Conservation (phyloP, 768 basidiomycete genomes). For the Amanita phalloides region DNA sequence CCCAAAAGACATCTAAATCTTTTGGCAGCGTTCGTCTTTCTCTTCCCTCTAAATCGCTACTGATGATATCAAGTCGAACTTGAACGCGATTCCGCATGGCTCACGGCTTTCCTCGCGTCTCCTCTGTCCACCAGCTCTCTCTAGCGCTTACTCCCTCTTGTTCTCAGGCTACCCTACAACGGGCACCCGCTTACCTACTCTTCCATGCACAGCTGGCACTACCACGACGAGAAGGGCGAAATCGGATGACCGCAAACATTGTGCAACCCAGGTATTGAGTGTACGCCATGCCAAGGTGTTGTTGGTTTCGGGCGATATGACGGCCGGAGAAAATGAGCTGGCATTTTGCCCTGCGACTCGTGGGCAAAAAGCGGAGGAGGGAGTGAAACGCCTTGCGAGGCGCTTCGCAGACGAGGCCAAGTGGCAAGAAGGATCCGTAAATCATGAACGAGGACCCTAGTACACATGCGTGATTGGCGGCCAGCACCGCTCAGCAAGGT, state of each 20-base stretch:
- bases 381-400: neutral
- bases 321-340: conserved; percentile 29
- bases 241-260: conserved; percentile 32
- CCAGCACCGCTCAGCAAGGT: too few species aligned
- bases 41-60: neutral
- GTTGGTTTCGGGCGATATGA: conserved; percentile 31
- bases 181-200: conserved; percentile 49
- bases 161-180: conserved; percentile 55
- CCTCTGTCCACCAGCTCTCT: conserved; percentile 31
- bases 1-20: conserved; percentile 65
- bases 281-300: conserved; percentile 34
- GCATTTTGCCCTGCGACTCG: conserved; percentile 36
- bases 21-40: conserved; percentile 36
- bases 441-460: conserved; percentile 38
- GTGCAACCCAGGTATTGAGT: conserved; percentile 29
- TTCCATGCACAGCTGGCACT: conserved; percentile 59
- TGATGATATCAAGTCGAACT: neutral
- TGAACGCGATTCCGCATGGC: conserved; percentile 23
- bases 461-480: conserved; percentile 61
- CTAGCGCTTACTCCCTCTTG: conserved; percentile 51
- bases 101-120: conserved; percentile 31
- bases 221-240: conserved; percentile 18
- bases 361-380: conserved; percentile 17
- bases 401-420: neutral
- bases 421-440: neutral